Evolutionary conservation across 768 basidiomycete genomes (phyloP).

Genomic region (Ephemerocybe angulata): DNA sequence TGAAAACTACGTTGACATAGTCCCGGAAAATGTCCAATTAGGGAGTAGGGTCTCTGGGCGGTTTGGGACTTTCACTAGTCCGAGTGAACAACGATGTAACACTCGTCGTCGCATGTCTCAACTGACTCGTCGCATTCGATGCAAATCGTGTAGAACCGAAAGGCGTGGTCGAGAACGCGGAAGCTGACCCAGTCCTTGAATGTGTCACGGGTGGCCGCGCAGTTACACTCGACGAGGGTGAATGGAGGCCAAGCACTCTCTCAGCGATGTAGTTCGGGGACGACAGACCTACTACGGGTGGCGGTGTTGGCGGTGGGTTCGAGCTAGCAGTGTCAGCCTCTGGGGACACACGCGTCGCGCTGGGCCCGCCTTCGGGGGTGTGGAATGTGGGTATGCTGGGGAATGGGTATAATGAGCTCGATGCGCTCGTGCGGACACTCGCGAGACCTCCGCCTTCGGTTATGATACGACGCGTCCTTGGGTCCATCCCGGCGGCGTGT

Average conservation of each 20-base stretch:
- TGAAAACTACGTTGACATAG: background rate
- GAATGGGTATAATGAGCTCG: constrained; percentile 2
- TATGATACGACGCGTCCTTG: too few species aligned
- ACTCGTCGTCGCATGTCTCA: background rate
- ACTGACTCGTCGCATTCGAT: background rate
- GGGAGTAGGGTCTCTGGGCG: too few species aligned
- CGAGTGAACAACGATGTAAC: too few species aligned
- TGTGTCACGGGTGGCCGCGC: constrained; percentile 6
- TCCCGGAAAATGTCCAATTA: background rate
- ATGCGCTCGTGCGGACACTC: constrained; percentile 1
- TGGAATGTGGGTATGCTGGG: background rate
- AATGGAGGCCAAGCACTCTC: constrained; percentile 27
- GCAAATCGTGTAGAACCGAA: constrained; percentile 19
- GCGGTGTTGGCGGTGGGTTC: constrained; percentile 9
- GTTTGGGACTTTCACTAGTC: background rate
- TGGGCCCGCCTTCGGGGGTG: too few species aligned
- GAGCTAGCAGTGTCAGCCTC: constrained; percentile 7
- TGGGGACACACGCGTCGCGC: too few species aligned
- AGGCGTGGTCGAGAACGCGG: constrained; percentile 29
- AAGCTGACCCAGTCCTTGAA: constrained; percentile 26
- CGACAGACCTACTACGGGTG: constrained; percentile 10
- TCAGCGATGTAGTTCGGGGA: constrained; percentile 20
- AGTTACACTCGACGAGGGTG: constrained; percentile 17
- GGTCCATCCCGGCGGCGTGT: background rate
- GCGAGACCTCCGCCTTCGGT: too few species aligned